A percentile compares a stretch with the other conserved stretches of the same genome.
These are phyloP conservation scores for Onygena corvina DNA, from an alignment of 2,329 filamentous ascomycete genomes.

Conservation along the genomic window DNA sequence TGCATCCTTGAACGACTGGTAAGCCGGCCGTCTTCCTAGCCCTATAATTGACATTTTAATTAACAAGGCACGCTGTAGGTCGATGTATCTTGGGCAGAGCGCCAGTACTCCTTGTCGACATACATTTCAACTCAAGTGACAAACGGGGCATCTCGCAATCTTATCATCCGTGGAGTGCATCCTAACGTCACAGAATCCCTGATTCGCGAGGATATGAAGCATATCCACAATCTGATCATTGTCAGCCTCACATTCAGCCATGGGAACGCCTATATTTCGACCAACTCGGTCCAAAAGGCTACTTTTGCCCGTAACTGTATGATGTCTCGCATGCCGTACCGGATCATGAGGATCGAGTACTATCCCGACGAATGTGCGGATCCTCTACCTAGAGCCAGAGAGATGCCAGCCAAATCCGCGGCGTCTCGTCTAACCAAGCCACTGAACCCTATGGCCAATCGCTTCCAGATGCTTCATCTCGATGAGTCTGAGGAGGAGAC, in stretches of 20 bases:
- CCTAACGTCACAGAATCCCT: constrained; percentile 48
- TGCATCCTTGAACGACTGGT: constrained; percentile 59
- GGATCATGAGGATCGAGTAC: constrained; percentile 58
- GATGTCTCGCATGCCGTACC: constrained; percentile 57
- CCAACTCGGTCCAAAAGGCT: constrained; percentile 65
- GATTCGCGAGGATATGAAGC: constrained; percentile 63
- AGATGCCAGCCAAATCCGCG: constrained; percentile 21
- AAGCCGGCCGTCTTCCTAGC: constrained; percentile 21
- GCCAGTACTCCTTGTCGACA: constrained; percentile 53
- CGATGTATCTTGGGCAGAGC: constrained; percentile 56
- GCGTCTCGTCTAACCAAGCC: constrained; percentile 28
- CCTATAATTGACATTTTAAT: neutral
- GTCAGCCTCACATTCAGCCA: constrained; percentile 50
- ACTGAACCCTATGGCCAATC: constrained; percentile 40
- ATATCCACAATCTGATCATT: constrained; percentile 68
- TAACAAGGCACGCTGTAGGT: constrained; percentile 46
- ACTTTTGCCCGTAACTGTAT: constrained; percentile 67
- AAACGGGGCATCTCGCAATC: constrained; percentile 58
- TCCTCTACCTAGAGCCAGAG: constrained; percentile 37
- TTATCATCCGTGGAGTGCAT: constrained; percentile 53
- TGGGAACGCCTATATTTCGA: constrained; percentile 55
- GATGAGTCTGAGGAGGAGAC: constrained; percentile 35
- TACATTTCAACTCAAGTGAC: constrained; percentile 54
- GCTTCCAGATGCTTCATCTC: constrained; percentile 49
- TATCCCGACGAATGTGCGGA: constrained; percentile 59